Base-by-base conservation (phyloP, 306 rosid genomes). In the Lathyrus oleraceus region DNA sequence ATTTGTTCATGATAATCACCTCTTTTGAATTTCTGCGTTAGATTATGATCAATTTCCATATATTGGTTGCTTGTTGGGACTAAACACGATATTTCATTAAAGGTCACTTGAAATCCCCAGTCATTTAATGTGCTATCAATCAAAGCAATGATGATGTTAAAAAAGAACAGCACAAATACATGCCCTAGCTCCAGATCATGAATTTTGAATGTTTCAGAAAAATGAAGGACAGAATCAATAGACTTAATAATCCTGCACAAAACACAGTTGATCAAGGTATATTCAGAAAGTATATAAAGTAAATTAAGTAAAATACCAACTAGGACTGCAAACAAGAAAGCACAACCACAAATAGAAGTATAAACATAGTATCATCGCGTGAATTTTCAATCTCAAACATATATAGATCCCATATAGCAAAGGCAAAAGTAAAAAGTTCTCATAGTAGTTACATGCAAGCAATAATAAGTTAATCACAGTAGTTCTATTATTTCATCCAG, bases 221-320 rank as follows among this genome's bases (percentile, higher is more conserved):
- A 84, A 11, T 60, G 87, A 84, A 90, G 82, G 30, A 76, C 87
- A 48, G 21, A 60, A 51, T 85, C 88, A 45, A 90, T 63, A 7
- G 91, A 85, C 61, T 65, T 80, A 14, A 78, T 72, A 10, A 90
- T 85, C 91, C 96, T 89, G 93, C 59, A 76, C 76, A 43, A 49
- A 10, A 61, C 56, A 43, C 11, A 14, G 10, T 40, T 76, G 74
- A 61, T 17, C 32, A 54, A 17, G 27, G 53, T 17, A 25, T 47
- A 25, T 35, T 23, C 23, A 27, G 25, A 17, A 23, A 8, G 56
- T 47, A 71, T 59, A 71, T 59, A 13, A 39, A 16, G 51, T n/a
- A 58, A 54, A 43, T 25, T 32, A 67, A 45, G 47, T 43, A 65
- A 51, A 73, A 20, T 54, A 56, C 17, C 51, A 66, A 56, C 42